Conservation (phyloP, 2,329 filamentous ascomycete species). For the Talaromyces funiculosus region DNA sequence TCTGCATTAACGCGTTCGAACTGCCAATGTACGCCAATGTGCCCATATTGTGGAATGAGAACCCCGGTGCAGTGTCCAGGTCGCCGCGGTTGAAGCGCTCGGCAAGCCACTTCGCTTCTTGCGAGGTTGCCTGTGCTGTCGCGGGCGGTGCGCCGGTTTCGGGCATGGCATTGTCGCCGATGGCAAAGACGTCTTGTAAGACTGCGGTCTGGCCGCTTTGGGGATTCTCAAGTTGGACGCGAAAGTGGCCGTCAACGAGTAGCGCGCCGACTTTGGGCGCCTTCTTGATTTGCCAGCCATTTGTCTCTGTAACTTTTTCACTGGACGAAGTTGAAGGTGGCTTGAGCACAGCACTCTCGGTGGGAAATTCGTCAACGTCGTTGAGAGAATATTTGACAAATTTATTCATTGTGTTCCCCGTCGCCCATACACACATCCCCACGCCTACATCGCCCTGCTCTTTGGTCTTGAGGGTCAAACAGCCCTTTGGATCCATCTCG, state of each 20-base stretch:
- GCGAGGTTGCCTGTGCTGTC: conserved; percentile 55
- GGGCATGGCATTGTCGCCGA: conserved; percentile 53
- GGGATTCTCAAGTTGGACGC: conserved; percentile 46
- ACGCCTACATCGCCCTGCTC: conserved; percentile 52
- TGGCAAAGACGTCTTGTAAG: conserved; percentile 49
- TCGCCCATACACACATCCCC: conserved; percentile 44
- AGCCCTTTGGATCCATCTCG: conserved; percentile 39
- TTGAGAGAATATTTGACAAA: conserved; percentile 26
- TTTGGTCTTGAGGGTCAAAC: conserved; percentile 48
- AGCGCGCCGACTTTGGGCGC: conserved; percentile 44
- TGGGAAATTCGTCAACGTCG: conserved; percentile 31
- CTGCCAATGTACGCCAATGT: conserved; percentile 57
- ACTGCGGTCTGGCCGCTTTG: conserved; percentile 33
- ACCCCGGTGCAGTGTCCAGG: conserved; percentile 30
- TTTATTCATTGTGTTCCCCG: conserved; percentile 34
- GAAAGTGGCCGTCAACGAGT: conserved; percentile 52
- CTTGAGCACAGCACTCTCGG: neutral
- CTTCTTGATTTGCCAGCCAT: conserved; percentile 47
- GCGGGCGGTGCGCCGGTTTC: conserved; percentile 50
- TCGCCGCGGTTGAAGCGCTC: conserved; percentile 50
- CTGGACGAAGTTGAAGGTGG: neutral
- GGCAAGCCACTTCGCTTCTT: conserved; percentile 55
- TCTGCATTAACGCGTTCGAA: conserved; percentile 53
- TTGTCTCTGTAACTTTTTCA: neutral
- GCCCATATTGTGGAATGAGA: conserved; percentile 54